Evolutionary conservation across 257 asterid species (phyloP).

Genomic region (Lantana camara): DNA sequence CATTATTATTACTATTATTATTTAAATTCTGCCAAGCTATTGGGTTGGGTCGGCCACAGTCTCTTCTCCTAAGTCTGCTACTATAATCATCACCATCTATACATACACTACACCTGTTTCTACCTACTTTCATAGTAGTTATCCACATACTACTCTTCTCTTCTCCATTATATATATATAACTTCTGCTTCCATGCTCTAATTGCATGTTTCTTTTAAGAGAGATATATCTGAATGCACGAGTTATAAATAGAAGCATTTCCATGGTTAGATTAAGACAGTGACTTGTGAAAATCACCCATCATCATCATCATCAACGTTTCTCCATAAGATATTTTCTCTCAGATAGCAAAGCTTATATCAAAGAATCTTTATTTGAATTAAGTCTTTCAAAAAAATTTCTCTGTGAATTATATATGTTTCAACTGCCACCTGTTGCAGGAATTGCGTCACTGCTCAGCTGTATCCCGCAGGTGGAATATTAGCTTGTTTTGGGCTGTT

Average conservation of each 20-base stretch:
- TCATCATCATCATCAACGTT: slow-evolving; percentile 35
- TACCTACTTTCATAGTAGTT: too few relatives aligned
- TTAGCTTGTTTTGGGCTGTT: slow-evolving; percentile 33
- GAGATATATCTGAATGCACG: neutral
- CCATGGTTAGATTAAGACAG: slow-evolving; percentile 43
- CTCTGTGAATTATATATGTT: too few relatives aligned
- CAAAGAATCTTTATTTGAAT: too few relatives aligned
- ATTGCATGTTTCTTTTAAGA: slow-evolving; percentile 27
- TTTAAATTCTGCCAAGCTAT: neutral
- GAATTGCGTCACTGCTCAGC: slow-evolving; percentile 18
- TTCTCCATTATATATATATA: slow-evolving; percentile 16
- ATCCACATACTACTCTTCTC: too few relatives aligned
- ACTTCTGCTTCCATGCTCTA: slow-evolving; percentile 24
- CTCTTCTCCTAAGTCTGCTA: slow-evolving; percentile 33
- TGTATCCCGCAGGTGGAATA: slow-evolving; percentile 42
- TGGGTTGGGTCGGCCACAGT: slow-evolving; percentile 13
- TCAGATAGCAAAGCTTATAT: too few relatives aligned
- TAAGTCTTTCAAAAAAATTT: too few relatives aligned
- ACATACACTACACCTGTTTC: slow-evolving; percentile 9
- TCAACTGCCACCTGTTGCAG: slow-evolving; percentile 39
- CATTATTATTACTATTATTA: too few relatives aligned
- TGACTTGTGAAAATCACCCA: slow-evolving; percentile 35
- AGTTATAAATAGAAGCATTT: slow-evolving; percentile 28
- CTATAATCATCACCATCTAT: slow-evolving; percentile 44
- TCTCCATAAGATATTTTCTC: slow-evolving; percentile 25